Evolutionary conservation across 2,329 filamentous ascomycete species (phyloP).

Genomic region (Microdochium nivale): DNA sequence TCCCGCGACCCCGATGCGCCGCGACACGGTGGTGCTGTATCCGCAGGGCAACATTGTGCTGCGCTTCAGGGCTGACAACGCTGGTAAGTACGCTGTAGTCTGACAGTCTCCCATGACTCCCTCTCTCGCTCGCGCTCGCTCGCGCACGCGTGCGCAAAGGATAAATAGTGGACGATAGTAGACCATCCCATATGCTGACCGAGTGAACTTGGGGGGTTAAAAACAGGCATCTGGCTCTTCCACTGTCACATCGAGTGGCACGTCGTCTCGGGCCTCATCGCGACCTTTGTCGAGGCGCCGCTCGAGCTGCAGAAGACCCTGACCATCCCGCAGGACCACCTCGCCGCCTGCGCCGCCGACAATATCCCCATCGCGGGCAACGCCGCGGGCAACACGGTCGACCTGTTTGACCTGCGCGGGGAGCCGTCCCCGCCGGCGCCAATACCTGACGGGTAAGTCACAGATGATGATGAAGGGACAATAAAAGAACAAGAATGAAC

Average conservation of each 20-base stretch:
- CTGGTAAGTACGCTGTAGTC: too few relatives aligned
- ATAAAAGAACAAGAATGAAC: too few relatives aligned
- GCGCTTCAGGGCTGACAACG: conserved; percentile 59
- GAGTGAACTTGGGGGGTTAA: too few relatives aligned
- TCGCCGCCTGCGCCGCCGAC: conserved; percentile 46
- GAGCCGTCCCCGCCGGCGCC: conserved; percentile 42
- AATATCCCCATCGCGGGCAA: conserved; percentile 53
- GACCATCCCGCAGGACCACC: conserved; percentile 52
- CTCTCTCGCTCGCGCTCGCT: not conserved
- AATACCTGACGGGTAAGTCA: conserved; percentile 48
- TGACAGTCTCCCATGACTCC: not conserved
- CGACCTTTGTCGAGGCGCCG: conserved; percentile 57
- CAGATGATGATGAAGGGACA: too few relatives aligned
- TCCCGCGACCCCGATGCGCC: conserved; percentile 47
- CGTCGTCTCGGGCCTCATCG: conserved; percentile 55
- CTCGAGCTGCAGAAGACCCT: conserved; percentile 49
- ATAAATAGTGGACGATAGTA: too few relatives aligned
- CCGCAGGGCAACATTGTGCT: conserved; percentile 62
- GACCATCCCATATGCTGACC: too few relatives aligned
- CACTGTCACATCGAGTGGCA: conserved; percentile 82
- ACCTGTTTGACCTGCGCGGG: conserved; percentile 54
- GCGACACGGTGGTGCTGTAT: conserved; percentile 59
- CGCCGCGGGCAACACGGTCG: conserved; percentile 58
- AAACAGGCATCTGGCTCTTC: conserved; percentile 66
- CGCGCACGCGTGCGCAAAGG: too few relatives aligned